Evolutionary conservation across 305 asterid genomes (phyloP), one percentile per base, ranked within the genome.

Genomic region (Vinca major): DNA sequence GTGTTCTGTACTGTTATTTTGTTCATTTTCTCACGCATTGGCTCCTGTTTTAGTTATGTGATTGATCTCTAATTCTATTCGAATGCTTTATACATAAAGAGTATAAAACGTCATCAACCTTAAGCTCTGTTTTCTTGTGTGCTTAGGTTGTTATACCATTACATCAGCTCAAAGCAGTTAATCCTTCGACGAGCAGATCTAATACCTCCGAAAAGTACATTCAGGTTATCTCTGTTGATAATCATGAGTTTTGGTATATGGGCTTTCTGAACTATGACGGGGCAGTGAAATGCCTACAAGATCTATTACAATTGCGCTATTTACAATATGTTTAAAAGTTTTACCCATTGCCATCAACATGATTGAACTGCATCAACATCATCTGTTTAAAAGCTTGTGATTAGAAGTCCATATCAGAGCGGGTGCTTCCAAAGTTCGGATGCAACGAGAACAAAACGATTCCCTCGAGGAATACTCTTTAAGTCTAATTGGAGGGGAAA

Each of bases 211-310:
- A 89, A 77, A 94, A 91, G 73, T 91, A 91, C 73, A 75, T 94
- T 77, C 97, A 89, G 82, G 84, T 91, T 49, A 89, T 86, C 84
- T 91, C 97, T 1, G 85, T 89, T 17, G 99, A 94, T 74, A 86
- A 85, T 84, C 96, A 91, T 70, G 99, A 94, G 74, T 94, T 91
- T 79, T 94, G 97, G 97, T 91, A 78, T 74, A 86, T 91, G 97
- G 99, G 99, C 50, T 94, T 94, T 68, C 74, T 94, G 64, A 85
- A 86, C 67, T 94, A 94, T 62, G 75, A 61, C 9, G 83, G 89
- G 39, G 96, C 97, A 41, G 95, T 84, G 67, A 82, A 82, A 67
- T 83, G 82, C 87, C 81, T 94, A 62, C 87, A 86, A 74, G 84
- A 78, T 48, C 83, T 84, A 48, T 77, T 86, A 65, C 78, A 72